phyloP scores from a whole-genome alignment of 805 yeast genomes.

The Monosporozyma yasuniensis region DNA sequence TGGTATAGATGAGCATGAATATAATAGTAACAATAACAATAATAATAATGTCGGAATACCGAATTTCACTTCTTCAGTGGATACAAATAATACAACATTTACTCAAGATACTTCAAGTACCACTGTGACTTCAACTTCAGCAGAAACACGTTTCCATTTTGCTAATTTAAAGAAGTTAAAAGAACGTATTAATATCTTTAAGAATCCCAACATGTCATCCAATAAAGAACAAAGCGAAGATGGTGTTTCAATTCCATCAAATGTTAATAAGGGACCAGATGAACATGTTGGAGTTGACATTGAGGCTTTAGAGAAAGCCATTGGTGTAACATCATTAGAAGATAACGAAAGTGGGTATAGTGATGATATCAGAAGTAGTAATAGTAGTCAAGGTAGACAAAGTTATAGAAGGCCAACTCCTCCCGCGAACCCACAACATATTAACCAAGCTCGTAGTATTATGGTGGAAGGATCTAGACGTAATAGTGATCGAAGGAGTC shows the following conservation, averaged over 20 bases:
- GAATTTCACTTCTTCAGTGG: conserved; percentile 19
- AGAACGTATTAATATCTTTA: conserved; percentile 29
- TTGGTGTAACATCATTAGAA: conserved; percentile 21
- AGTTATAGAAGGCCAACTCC: background rate
- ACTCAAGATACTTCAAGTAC: conserved; percentile 18
- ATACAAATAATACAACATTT: conserved; percentile 15
- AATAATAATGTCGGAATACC: conserved; percentile 2
- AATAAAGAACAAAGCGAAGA: background rate
- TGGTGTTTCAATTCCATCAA: background rate
- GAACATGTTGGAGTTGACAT: conserved; percentile 23
- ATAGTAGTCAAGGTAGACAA: background rate
- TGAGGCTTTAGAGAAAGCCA: conserved; percentile 31
- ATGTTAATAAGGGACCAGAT: conserved; percentile 4
- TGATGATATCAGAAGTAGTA: background rate
- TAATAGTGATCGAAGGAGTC: background rate
- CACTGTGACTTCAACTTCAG: conserved; percentile 20
- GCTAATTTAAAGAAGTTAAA: conserved; percentile 29
- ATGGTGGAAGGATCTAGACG: background rate
- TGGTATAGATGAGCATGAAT: background rate
- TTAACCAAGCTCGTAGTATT: background rate
- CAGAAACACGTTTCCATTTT: conserved; percentile 29
- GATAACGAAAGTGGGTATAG: conserved; percentile 1
- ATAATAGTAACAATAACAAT: background rate
- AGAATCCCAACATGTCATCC: conserved; percentile 21
- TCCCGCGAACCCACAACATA: background rate